A percentile compares a stretch with the other conserved stretches of the same genome.
Conservation (phyloP, 1,139 yeast genomes). For the Lodderomyces theae region DNA sequence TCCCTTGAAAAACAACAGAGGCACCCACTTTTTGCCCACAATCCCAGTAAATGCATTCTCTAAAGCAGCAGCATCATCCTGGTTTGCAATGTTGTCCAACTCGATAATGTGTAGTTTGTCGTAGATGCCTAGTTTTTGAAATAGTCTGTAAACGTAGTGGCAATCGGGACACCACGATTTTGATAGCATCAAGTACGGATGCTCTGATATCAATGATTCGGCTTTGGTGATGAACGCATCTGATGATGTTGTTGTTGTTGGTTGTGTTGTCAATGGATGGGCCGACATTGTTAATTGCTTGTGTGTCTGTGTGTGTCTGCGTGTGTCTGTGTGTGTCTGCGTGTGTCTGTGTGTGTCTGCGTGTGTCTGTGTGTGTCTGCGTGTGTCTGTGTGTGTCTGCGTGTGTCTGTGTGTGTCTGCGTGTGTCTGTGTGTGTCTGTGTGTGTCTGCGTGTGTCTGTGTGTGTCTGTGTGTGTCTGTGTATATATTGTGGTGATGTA, state of each 20-base stretch:
- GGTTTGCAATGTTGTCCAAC: slow-evolving; percentile 53
- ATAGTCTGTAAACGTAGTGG: slow-evolving; percentile 55
- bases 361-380: too few species aligned
- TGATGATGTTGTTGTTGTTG: background rate
- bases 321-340: too few species aligned
- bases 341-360: too few species aligned
- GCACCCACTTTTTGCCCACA: slow-evolving; percentile 69
- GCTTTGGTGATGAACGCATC: slow-evolving; percentile 23
- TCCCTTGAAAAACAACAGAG: slow-evolving; percentile 67
- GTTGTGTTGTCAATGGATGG: background rate
- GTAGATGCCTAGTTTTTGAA: slow-evolving; percentile 48
- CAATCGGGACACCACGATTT: slow-evolving; percentile 83
- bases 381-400: too few species aligned
- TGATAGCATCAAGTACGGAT: slow-evolving; percentile 56
- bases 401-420: too few species aligned
- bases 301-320: too few species aligned
- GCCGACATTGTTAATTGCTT: background rate
- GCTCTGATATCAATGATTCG: slow-evolving; percentile 39
- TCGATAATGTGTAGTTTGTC: slow-evolving; percentile 55
- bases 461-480: too few species aligned
- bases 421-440: too few species aligned
- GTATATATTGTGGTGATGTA: too few species aligned
- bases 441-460: too few species aligned
- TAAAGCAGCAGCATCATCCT: slow-evolving; percentile 50
- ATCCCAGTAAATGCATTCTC: slow-evolving; percentile 60